These are phyloP conservation scores for Yamadazyma laniorum DNA, from an alignment of 805 yeast species.

Conservation along the genomic window DNA sequence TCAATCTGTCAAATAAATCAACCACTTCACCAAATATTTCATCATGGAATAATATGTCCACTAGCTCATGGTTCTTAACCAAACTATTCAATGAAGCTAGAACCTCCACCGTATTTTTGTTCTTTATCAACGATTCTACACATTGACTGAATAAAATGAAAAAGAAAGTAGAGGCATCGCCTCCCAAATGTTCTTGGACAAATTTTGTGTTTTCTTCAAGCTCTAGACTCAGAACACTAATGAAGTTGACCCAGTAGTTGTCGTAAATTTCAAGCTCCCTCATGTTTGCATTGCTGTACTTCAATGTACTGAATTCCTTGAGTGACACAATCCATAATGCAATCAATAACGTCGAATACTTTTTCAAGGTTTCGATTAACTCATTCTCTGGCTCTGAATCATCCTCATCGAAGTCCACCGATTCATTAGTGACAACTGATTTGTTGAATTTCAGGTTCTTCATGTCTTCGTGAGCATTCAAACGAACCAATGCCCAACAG, in stretches of 20 bases:
- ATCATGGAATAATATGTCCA: conserved; percentile 60
- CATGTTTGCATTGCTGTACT: conserved; percentile 44
- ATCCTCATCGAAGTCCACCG: conserved; percentile 12
- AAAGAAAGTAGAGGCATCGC: conserved; percentile 62
- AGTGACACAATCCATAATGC: conserved; percentile 80
- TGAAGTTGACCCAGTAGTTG: conserved; percentile 71
- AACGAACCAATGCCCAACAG: conserved; percentile 68
- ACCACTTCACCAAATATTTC: conserved; percentile 71
- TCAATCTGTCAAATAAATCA: conserved; percentile 70
- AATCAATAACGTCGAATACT: conserved; percentile 57
- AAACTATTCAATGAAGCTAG: conserved; percentile 49
- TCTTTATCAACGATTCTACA: conserved; percentile 62
- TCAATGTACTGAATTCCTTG: conserved; percentile 68
- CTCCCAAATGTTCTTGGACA: conserved; percentile 48
- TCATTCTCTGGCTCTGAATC: conserved; percentile 35
- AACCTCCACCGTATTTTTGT: conserved; percentile 48
- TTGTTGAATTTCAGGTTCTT: conserved; percentile 2
- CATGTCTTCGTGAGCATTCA: conserved; percentile 19
- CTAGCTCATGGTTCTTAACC: conserved; percentile 54
- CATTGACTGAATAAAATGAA: conserved; percentile 83
- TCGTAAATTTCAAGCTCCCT: conserved; percentile 50
- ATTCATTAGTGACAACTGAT: conserved; percentile 16
- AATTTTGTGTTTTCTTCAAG: conserved; percentile 49
- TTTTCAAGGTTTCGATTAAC: conserved; percentile 48
- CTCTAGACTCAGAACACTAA: conserved; percentile 69